Evolutionary conservation across 192 early-diverging fungal genomes (phyloP), one percentile per base, ranked within the genome.

Genomic region (Entomortierella parvispora): DNA sequence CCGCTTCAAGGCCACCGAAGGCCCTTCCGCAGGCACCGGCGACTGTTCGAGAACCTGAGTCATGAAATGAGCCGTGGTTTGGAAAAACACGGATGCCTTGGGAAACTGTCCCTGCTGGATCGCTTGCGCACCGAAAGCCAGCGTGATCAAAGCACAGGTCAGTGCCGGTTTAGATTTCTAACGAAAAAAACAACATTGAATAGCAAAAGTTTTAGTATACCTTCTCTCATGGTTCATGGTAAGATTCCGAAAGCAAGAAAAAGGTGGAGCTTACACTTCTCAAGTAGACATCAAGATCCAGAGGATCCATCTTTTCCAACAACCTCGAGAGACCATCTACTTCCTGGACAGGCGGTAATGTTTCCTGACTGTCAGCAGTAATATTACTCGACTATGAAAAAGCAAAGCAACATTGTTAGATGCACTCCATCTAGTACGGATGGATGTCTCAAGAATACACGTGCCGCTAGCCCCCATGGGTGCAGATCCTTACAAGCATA

Each of bases 401-500:
- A 23, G 40, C n/a, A 32, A 23, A 57, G 11, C 8, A 18, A 51
- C 33, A 22, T 17, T n/a, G n/a, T n/a, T n/a, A n/a, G n/a, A n/a
- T n/a, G n/a, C n/a, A n/a, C n/a, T n/a, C n/a, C n/a, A n/a, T n/a
- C n/a, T n/a, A n/a, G n/a, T n/a, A n/a, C n/a, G n/a, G n/a, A n/a
- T n/a, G n/a, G n/a, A n/a, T n/a, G n/a, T n/a, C n/a, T n/a, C n/a
- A n/a, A n/a, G n/a, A n/a, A n/a, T n/a, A n/a, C n/a, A n/a, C n/a
- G n/a, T n/a, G n/a, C n/a, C n/a, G n/a, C n/a, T n/a, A n/a, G n/a
- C n/a, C n/a, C n/a, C n/a, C n/a, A n/a, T n/a, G n/a, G n/a, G n/a
- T n/a, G n/a, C n/a, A n/a, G n/a, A n/a, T n/a, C n/a, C 70, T 47
- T 77, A 77, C 74, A 44, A 77, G n/a, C n/a, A 77, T 40, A 37